These are phyloP conservation scores for Colletotrichum orbiculare DNA, from an alignment of 2,329 filamentous ascomycete species.

Conservation along the genomic window DNA sequence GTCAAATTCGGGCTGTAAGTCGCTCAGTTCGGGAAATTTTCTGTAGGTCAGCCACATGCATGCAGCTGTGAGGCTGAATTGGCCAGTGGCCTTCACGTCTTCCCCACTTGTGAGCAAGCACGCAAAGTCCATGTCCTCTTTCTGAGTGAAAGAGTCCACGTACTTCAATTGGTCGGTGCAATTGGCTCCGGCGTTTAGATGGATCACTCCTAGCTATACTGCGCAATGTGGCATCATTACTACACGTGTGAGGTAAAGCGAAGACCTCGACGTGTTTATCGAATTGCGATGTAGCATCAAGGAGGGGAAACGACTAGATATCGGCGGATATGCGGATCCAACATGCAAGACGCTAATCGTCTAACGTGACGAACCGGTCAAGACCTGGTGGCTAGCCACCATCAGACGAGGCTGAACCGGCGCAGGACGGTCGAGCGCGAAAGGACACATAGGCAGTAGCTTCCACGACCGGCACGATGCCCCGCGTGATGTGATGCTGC, in stretches of 20 bases:
- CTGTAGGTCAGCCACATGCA: conserved; percentile 17
- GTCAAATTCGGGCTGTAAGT: neutral
- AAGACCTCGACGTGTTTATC: too few relatives aligned
- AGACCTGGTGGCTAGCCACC: conserved; percentile 24
- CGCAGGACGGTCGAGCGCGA: conserved; percentile 19
- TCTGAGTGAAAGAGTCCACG: neutral
- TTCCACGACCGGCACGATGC: conserved; percentile 14
- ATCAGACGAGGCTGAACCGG: conserved; percentile 20
- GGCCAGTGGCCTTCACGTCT: conserved; percentile 21
- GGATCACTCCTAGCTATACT: too few relatives aligned
- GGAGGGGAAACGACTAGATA: neutral
- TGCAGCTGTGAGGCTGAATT: conserved; percentile 28
- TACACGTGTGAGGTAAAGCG: too few relatives aligned
- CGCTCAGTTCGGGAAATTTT: conserved; percentile 29
- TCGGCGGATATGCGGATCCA: conserved; percentile 7
- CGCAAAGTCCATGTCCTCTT: conserved; percentile 15
- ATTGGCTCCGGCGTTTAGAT: neutral
- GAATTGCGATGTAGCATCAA: too few relatives aligned
- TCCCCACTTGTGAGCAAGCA: conserved; percentile 33
- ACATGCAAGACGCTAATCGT: neutral
- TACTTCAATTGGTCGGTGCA: neutral
- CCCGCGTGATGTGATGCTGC: conserved; percentile 13
- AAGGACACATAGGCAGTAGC: conserved; percentile 31
- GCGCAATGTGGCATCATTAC: too few relatives aligned
- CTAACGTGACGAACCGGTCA: conserved; percentile 27